Evolutionary conservation across 352 stramenopile genomes (phyloP), one percentile per base, ranked within the genome.

Genomic region (Pythium guiyangense): DNA sequence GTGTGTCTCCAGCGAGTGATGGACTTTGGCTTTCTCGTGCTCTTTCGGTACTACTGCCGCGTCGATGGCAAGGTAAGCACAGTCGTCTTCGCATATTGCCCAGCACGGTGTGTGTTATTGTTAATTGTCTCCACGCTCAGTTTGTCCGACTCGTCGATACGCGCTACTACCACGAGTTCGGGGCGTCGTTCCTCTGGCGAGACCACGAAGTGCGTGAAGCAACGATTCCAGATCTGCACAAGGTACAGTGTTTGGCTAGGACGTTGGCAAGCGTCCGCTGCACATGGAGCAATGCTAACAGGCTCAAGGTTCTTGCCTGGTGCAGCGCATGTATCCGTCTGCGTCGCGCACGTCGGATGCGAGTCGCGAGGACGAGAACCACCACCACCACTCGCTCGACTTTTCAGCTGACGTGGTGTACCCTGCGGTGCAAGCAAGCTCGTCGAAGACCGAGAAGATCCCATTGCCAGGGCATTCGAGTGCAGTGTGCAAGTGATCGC

Each of bases 121-220:
- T 34, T 34, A 15, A 39, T 25, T 52, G 3, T 27, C 17, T 26
- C 44, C 1, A 2, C 37, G 29, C 22, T 14, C 50, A 86, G 73
- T 67, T 63, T 46, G 57, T 86, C 8, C 73, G 71, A 52, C 51
- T 88, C 4, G 44, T 73, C 15, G 76, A 88, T 40, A 79, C 74
- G 1, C 71, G 78, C 25, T 86, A 86, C 51, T 86, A 86, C 52
- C 78, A 88, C 40, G 76, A 86, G 40, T 88, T 86, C 51, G 74
- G 59, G 12, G 35, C 76, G 39, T 49, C 67, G 2, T 81, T 84
- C 40, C 55, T 88, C 31, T 84, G 75, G 69, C 63, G 78, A 37
- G 78, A 86, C 56, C 67, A 74, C 25, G 70, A 88, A 60, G 47
- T 63, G 17, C 69, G 78, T 11, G 52, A 82, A 60, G 64, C 67